These are phyloP conservation scores for Huiozyma naganishii DNA, from an alignment of 805 yeast species.

Conservation along the genomic window DNA sequence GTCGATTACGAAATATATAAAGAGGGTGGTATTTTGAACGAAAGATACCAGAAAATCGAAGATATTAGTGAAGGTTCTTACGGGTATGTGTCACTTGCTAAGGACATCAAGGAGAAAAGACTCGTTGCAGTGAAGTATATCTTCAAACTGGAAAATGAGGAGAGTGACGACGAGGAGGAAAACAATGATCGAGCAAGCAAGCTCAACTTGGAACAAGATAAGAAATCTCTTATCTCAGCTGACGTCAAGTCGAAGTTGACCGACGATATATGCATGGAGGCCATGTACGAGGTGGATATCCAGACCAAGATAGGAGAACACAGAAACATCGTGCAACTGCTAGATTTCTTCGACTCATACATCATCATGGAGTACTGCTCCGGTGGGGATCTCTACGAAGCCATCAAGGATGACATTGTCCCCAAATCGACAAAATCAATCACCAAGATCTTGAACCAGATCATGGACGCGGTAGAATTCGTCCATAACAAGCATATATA, in stretches of 20 bases:
- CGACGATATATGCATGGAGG: constrained; percentile 42
- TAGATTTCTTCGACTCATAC: constrained; percentile 58
- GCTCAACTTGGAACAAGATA: constrained; percentile 14
- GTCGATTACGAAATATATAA: constrained; percentile 32
- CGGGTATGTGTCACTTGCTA: constrained; percentile 83
- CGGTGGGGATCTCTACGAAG: constrained; percentile 79
- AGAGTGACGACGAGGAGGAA: constrained; percentile 7
- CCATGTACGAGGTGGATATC: constrained; percentile 57
- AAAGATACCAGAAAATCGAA: constrained; percentile 55
- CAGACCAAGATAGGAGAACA: constrained; percentile 51
- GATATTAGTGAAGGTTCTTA: constrained; percentile 88
- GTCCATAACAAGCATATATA: constrained; percentile 65
- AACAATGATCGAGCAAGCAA: constrained; percentile 13
- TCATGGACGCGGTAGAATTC: constrained; percentile 65
- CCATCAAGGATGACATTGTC: constrained; percentile 50
- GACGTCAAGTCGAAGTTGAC: constrained; percentile 26
- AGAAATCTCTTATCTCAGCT: constrained; percentile 29
- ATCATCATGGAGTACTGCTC: constrained; percentile 74
- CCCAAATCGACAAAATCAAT: constrained; percentile 40
- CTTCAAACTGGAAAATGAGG: constrained; percentile 41
- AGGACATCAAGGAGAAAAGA: constrained; percentile 41
- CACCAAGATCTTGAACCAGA: constrained; percentile 47
- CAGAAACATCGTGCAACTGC: constrained; percentile 46
- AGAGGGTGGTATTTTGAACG: constrained; percentile 43
- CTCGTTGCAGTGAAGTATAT: constrained; percentile 83